These are phyloP conservation scores for Skeletonema menzelii DNA, from an alignment of 108 stramenopile species.

Conservation along the genomic window DNA sequence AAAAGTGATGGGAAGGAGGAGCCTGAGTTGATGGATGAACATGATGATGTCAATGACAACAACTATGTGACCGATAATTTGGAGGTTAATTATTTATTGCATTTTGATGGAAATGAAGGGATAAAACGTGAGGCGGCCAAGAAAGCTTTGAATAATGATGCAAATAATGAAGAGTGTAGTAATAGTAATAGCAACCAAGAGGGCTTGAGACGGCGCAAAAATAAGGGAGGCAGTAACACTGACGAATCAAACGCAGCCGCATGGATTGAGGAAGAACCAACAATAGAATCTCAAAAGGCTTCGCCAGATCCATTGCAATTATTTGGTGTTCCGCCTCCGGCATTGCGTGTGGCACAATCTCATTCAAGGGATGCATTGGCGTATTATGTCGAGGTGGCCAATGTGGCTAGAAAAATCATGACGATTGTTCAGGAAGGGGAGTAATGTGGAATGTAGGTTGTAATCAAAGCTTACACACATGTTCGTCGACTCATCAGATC, in stretches of 20 bases:
- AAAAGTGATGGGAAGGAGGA: neutral
- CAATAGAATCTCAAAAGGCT: slow-evolving; percentile 14
- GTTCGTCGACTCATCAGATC: no score
- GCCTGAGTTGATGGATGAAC: neutral
- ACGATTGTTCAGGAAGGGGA: slow-evolving; percentile 6
- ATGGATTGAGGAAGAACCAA: neutral
- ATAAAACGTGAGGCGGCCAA: neutral
- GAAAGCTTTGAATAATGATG: neutral
- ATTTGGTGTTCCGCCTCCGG: slow-evolving; percentile 49
- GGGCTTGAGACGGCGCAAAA: slow-evolving; percentile 20
- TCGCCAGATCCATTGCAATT: slow-evolving; percentile 32
- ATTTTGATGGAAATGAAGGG: slow-evolving; percentile 32
- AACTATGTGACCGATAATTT: neutral
- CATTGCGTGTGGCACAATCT: slow-evolving; percentile 41
- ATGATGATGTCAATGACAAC: neutral
- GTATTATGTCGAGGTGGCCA: slow-evolving; percentile 48
- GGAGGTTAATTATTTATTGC: slow-evolving; percentile 6
- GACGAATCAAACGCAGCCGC: neutral
- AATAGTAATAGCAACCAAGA: slow-evolving; percentile 7
- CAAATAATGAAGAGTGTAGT: neutral
- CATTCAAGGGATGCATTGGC: slow-evolving; percentile 38
- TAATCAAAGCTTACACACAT: no score
- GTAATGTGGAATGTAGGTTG: no score
- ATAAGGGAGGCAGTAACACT: neutral
- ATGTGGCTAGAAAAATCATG: slow-evolving; percentile 40